These are phyloP conservation scores for Trichoderma lentiforme DNA, from an alignment of 2,329 filamentous ascomycete species.

Conservation along the genomic window DNA sequence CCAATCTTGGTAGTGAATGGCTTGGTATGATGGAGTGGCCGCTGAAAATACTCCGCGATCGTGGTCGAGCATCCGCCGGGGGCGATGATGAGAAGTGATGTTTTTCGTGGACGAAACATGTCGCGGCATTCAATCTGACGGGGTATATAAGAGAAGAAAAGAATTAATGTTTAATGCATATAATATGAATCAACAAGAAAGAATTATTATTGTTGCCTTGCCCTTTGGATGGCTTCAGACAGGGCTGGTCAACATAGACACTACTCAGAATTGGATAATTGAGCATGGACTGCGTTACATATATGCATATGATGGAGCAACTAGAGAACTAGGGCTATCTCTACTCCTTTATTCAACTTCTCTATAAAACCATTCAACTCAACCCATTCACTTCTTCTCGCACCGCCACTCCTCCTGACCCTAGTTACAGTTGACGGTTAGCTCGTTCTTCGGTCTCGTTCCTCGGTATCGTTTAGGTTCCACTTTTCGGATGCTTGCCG, in stretches of 20 bases:
- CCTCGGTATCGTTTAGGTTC: conserved; percentile 20
- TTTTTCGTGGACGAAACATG: neutral
- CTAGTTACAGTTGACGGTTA: neutral
- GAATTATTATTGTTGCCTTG: neutral
- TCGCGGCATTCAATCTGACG: neutral
- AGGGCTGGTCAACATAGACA: no score
- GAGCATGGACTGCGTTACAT: neutral
- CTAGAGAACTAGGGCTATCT: neutral
- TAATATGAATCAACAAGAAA: neutral
- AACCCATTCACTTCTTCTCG: neutral
- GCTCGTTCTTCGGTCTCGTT: conserved; percentile 6
- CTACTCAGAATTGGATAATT: neutral
- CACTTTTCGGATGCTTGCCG: neutral
- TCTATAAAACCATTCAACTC: neutral
- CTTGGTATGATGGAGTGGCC: conserved; percentile 19
- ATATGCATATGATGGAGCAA: neutral
- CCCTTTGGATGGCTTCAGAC: neutral
- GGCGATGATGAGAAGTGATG: neutral
- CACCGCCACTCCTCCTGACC: neutral
- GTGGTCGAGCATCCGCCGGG: neutral
- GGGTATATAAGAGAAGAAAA: neutral
- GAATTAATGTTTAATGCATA: neutral
- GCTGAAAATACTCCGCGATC: neutral
- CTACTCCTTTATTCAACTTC: no score
- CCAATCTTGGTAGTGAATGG: conserved; percentile 7